A percentile compares a stretch with the other conserved stretches of the same genome.
These are phyloP conservation scores for Chaetothyriales sp. DNA, from an alignment of 2,329 filamentous ascomycete species.

Conservation along the genomic window DNA sequence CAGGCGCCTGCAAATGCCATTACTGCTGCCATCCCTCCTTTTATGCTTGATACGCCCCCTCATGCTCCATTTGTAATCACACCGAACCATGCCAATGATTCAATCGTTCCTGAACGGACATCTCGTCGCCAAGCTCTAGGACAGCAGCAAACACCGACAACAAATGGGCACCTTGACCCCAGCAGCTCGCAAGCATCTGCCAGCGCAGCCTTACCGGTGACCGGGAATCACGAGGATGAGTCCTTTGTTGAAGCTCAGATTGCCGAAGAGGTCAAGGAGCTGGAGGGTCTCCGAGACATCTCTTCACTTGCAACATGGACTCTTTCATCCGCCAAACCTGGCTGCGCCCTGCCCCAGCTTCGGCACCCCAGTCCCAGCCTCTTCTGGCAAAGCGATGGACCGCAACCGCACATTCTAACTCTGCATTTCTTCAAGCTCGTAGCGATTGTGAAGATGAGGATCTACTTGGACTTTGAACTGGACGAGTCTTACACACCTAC, in stretches of 20 bases:
- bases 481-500: constrained; percentile 97
- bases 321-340: constrained; percentile 47
- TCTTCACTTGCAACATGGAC: constrained; percentile 52
- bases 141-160: constrained; percentile 9
- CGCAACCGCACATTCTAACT: constrained; percentile 48
- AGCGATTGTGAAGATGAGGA: constrained; percentile 34
- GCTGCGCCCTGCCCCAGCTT: constrained; percentile 45
- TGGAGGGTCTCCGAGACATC: constrained; percentile 40
- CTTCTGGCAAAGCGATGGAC: constrained; percentile 54
- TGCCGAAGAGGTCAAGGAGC: constrained; percentile 13
- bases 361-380: constrained; percentile 40
- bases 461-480: constrained; percentile 68
- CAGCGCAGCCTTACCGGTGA: constrained; percentile 8
- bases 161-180: constrained; percentile 4
- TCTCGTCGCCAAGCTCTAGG: constrained; percentile 8
- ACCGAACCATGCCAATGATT: constrained; percentile 12
- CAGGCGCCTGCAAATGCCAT: constrained; percentile 10
- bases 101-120: constrained; percentile 11
- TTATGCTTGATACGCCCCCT: constrained; percentile 19
- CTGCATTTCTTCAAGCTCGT: constrained; percentile 47
- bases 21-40: constrained; percentile 18
- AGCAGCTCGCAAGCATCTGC: constrained; percentile 11
- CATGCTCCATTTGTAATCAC: constrained; percentile 17
- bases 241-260: constrained; percentile 14
- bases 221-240: constrained; percentile 9